These are phyloP conservation scores for Pichia kudriavzevii DNA, from an alignment of 1,139 yeast species.

Conservation along the genomic window DNA sequence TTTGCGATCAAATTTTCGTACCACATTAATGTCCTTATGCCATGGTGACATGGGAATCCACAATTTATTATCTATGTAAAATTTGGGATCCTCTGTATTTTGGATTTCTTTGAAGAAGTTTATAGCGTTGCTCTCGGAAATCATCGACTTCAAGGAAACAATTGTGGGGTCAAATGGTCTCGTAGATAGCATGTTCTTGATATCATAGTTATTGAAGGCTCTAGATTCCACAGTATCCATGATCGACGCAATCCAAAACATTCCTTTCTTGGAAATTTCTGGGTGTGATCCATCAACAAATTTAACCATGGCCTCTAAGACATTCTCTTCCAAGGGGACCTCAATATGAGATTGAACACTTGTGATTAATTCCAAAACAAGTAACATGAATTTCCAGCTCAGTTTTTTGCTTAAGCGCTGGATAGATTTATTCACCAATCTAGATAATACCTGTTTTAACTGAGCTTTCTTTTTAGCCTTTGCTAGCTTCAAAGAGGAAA, in stretches of 20 bases:
- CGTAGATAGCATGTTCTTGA: slow-evolving; percentile 39
- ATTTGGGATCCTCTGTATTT: slow-evolving; percentile 42
- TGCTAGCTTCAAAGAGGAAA: slow-evolving; percentile 48
- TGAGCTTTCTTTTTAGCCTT: slow-evolving; percentile 47
- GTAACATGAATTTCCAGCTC: slow-evolving; percentile 66
- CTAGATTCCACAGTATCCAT: slow-evolving; percentile 45
- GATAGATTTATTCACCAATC: slow-evolving; percentile 40
- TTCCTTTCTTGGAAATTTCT: slow-evolving; percentile 51
- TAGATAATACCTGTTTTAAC: slow-evolving; percentile 35
- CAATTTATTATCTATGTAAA: slow-evolving; percentile 49
- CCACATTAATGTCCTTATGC: slow-evolving; percentile 52
- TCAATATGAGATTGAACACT: slow-evolving; percentile 52
- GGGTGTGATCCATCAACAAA: slow-evolving; percentile 71
- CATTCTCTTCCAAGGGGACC: slow-evolving; percentile 36
- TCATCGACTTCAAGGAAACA: slow-evolving; percentile 12
- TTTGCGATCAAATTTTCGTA: slow-evolving; percentile 28
- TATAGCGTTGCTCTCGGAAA: slow-evolving; percentile 31
- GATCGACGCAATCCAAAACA: slow-evolving; percentile 55
- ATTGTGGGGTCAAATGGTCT: slow-evolving; percentile 25
- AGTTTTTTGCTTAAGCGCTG: slow-evolving; percentile 29
- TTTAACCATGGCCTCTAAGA: slow-evolving; percentile 41
- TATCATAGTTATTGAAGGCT: slow-evolving; percentile 49
- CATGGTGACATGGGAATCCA: slow-evolving; percentile 74
- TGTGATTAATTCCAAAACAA: slow-evolving; percentile 48
- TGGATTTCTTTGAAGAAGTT: slow-evolving; percentile 47